phyloP scores from a whole-genome alignment of 148 eudicot species.

The Pharnaceum exiguum region DNA sequence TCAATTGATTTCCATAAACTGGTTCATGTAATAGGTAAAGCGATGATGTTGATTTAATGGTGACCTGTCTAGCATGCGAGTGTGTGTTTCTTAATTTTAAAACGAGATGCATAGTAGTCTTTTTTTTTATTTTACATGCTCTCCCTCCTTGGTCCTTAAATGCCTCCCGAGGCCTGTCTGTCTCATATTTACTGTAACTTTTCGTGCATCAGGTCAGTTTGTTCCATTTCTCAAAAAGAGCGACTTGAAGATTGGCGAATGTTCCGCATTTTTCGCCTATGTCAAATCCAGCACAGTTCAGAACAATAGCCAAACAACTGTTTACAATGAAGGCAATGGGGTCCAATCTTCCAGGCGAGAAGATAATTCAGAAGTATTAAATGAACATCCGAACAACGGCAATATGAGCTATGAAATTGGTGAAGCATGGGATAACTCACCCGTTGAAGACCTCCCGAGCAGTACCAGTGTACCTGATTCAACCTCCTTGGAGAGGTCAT shows the following conservation, averaged over 20 bases:
- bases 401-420: constrained; percentile 22
- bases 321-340: constrained; percentile 26
- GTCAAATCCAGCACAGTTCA: constrained; percentile 59
- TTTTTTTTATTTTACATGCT: too few species aligned
- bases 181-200: constrained; percentile 7
- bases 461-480: constrained; percentile 61
- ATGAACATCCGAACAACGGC: constrained; percentile 25
- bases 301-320: constrained; percentile 32
- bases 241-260: constrained; percentile 86
- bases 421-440: constrained; percentile 40
- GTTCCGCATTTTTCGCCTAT: constrained; percentile 90
- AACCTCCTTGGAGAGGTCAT: constrained; percentile 59
- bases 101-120: neutral
- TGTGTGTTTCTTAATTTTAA: neutral
- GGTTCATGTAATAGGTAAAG: too few species aligned
- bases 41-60: too few species aligned
- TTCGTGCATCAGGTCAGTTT: constrained; percentile 41
- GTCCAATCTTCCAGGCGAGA: constrained; percentile 26
- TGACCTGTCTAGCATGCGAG: too few species aligned
- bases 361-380: constrained; percentile 25
- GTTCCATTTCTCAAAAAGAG: constrained; percentile 61
- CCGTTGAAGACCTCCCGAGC: constrained; percentile 52
- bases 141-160: too few species aligned
- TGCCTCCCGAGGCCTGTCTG: too few species aligned
- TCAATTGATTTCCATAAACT: too few species aligned